Base-by-base conservation (phyloP, 2,329 filamentous ascomycete species). In the Pseudocercospora fuligena region DNA sequence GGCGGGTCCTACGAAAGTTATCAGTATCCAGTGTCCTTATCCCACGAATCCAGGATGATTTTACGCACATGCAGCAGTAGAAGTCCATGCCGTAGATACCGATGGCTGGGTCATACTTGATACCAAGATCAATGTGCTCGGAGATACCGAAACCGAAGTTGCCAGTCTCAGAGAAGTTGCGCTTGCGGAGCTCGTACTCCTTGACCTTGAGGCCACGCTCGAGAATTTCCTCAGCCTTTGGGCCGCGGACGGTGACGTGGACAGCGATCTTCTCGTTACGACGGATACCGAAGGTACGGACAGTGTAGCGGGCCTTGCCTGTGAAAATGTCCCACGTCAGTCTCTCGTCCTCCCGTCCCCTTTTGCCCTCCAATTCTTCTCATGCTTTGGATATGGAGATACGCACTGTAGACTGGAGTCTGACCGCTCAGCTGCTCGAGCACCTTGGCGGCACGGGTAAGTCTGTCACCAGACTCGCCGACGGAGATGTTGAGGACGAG, bases 1-100 rank as follows among this genome's bases (percentile, higher is more conserved):
- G 95, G 80, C 95, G 94, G 88, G 93, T 97, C 88, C 87, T 89
- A 74, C 67, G 66, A 61, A 29, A 29, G 63, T 62, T n/a, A 51
- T 71, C 61, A 71, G 65, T 61, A 60, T 58, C 23, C 31, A 40
- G 29, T 53, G 36, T 59, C 59, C 36, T 23, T 16, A 12, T 40
- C 16, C 7, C 19, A 21, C 16, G 7, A 1, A 1, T n/a, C 23
- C 4, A 53, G 8, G 21, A n/a, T n/a, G 33, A 53, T 16, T 31
- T 27, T 54, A 87, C 87, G 84, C 78, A 89, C 95, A 99, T 99
- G 93, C 94, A 98, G 92, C 91, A 94, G 92, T 97, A 99, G 87
- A 99, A 99, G 87, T 99, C 95, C 95, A 99, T 99, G 83, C 95
- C 94, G 89, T 97, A 97, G 84, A 97, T 97, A 90, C 94, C 94